Percentiles rank a stretch among this genome's conserved stretches.
Conservation (phyloP, 2,329 filamentous ascomycete species). For the Clarireedia hainanense region DNA sequence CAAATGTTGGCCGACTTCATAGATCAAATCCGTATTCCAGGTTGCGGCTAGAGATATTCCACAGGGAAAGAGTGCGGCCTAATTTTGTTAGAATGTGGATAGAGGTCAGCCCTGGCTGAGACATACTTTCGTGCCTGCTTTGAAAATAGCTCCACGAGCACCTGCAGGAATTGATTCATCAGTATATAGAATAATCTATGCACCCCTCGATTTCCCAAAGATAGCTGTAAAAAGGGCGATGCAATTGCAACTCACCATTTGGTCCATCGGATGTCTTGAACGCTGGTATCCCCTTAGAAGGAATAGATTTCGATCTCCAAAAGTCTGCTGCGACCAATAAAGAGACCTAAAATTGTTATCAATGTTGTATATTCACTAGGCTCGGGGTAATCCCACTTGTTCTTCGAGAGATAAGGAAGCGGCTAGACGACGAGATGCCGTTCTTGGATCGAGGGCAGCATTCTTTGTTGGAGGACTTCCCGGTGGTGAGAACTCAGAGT, state of each 20-base stretch:
- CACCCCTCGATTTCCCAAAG: background rate
- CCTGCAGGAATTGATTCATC: background rate
- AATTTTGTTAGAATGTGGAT: conserved; percentile 11
- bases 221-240: background rate
- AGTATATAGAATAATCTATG: no score
- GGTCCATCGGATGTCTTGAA: conserved; percentile 63
- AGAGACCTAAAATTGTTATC: conserved; percentile 38
- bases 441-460: conserved; percentile 14
- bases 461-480: conserved; percentile 19
- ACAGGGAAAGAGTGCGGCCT: conserved; percentile 73
- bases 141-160: conserved; percentile 59
- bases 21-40: conserved; percentile 65
- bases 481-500: conserved; percentile 24
- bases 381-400: conserved; percentile 20
- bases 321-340: conserved; percentile 57
- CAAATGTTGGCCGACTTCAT: conserved; percentile 62
- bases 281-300: conserved; percentile 53
- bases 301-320: conserved; percentile 60
- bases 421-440: conserved; percentile 20
- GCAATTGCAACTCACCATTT: conserved; percentile 39
- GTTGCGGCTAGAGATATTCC: conserved; percentile 72
- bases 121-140: conserved; percentile 54
- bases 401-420: conserved; percentile 27
- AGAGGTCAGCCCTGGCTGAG: background rate
- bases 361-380: background rate